A percentile compares a stretch with the other conserved stretches of the same genome.
Conservation (phyloP, 371 early-diverging fungal species). For the Cladochytrium tenue region DNA sequence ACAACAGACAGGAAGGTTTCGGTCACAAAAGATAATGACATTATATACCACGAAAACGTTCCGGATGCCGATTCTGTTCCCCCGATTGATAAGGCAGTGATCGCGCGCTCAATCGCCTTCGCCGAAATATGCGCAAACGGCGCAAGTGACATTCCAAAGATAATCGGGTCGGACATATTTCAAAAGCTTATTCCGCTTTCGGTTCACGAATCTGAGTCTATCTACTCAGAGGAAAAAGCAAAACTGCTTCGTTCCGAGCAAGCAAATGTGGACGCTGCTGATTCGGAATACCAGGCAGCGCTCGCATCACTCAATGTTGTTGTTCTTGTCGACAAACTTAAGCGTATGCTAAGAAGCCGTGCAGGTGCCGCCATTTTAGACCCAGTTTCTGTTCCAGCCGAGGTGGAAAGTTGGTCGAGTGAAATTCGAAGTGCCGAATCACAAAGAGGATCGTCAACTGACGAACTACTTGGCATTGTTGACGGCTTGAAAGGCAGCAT, state of each 20-base stretch:
- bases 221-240: constrained; percentile 96
- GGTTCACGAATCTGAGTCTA: constrained; percentile 86
- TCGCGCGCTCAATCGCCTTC: constrained; percentile 76
- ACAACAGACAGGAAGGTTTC: constrained; percentile 61
- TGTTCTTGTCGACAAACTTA: constrained; percentile 73
- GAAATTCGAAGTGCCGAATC: constrained; percentile 56
- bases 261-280: constrained; percentile 75
- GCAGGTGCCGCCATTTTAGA: constrained; percentile 14
- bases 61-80: constrained; percentile 77
- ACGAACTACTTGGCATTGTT: constrained; percentile 59
- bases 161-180: constrained; percentile 79
- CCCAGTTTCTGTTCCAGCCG: constrained; percentile 50
- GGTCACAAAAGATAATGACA: constrained; percentile 86
- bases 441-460: constrained; percentile 39
- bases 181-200: constrained; percentile 82
- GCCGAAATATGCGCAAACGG: constrained; percentile 60
- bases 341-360: constrained; percentile 31
- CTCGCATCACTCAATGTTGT: constrained; percentile 86
- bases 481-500: constrained; percentile 64
- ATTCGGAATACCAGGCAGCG: constrained; percentile 82
- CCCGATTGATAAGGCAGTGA: constrained; percentile 78
- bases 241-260: constrained; percentile 72
- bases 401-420: constrained; percentile 65
- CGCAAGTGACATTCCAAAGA: constrained; percentile 41
- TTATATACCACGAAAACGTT: constrained; percentile 89